These are phyloP conservation scores for Xerophyta viscosa DNA, from an alignment of 106 monocot genomes.

Conservation along the genomic window DNA sequence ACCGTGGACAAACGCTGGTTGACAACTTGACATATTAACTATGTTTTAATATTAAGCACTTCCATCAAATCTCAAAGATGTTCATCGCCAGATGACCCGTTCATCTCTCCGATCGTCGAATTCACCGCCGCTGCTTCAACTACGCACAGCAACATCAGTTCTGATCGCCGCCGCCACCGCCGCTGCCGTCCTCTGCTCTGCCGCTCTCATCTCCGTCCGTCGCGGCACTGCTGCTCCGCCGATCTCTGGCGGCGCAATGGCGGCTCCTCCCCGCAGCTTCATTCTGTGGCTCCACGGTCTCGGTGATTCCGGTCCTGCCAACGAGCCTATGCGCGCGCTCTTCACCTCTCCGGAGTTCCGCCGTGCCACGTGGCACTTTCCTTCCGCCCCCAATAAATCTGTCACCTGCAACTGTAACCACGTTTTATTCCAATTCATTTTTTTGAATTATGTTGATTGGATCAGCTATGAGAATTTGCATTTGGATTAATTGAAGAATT, in stretches of 20 bases:
- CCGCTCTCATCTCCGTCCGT: not conserved
- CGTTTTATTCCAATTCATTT: not conserved
- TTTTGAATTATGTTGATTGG: not conserved
- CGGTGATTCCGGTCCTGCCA: constrained; percentile 70
- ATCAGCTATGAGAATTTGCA: too few species aligned
- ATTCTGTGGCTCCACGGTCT: constrained; percentile 82
- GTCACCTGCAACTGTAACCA: constrained; percentile 74
- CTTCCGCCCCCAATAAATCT: constrained; percentile 53
- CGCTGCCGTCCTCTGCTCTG: constrained; percentile 2
- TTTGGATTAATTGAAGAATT: too few species aligned
- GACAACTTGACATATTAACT: too few species aligned
- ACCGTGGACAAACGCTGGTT: too few species aligned
- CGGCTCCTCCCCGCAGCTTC: constrained; percentile 30
- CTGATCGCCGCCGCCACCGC: constrained; percentile 10
- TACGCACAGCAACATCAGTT: too few species aligned
- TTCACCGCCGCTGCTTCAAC: too few species aligned
- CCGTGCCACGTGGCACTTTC: constrained; percentile 60
- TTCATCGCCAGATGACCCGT: too few species aligned
- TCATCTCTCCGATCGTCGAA: too few species aligned
- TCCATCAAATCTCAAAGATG: too few species aligned
- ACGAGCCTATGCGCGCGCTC: constrained; percentile 53
- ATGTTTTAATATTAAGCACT: too few species aligned
- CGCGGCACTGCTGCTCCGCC: not conserved
- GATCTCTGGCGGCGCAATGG: not conserved
- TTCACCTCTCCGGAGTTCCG: constrained; percentile 63